Percentiles rank a stretch among this genome's conserved stretches.
Evolutionary conservation across 495 filamentous ascomycete genomes (phyloP).

Genomic region (Staphylotrichum longicolle): DNA sequence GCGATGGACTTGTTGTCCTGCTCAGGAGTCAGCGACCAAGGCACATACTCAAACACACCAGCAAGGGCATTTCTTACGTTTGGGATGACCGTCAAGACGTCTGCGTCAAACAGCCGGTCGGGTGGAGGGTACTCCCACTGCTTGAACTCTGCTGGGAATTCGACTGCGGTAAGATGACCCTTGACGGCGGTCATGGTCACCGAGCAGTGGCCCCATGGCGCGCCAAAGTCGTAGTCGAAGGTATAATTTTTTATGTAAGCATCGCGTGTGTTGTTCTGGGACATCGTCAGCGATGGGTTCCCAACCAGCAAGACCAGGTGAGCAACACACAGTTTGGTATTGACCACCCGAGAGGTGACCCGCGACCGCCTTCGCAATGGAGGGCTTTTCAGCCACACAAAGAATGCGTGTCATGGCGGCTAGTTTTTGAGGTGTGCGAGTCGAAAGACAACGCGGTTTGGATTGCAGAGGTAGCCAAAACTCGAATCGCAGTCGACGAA

Average conservation of each 20-base stretch:
- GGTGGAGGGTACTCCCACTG: conserved; percentile 81
- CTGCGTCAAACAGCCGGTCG: conserved; percentile 76
- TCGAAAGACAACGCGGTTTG: background rate
- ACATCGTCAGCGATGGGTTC: background rate
- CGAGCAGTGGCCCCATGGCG: conserved; percentile 72
- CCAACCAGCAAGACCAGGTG: background rate
- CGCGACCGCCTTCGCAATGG: conserved; percentile 91
- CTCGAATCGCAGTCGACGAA: background rate
- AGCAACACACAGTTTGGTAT: conserved; percentile 61
- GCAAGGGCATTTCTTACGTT: conserved; percentile 46
- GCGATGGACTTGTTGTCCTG: conserved; percentile 80
- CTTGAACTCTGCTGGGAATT: conserved; percentile 68
- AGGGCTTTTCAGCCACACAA: conserved; percentile 96
- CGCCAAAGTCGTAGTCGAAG: conserved; percentile 83
- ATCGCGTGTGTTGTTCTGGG: conserved; percentile 56
- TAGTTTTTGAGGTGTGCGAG: background rate
- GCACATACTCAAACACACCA: background rate
- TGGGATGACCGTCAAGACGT: conserved; percentile 62
- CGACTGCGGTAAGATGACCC: conserved; percentile 74
- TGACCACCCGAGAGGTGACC: conserved; percentile 77
- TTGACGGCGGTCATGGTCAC: conserved; percentile 92
- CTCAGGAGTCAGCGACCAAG: conserved; percentile 17
- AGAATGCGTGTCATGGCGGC: conserved; percentile 57
- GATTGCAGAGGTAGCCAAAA: conserved; percentile 1
- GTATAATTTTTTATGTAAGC: conserved; percentile 90